Conservation (phyloP, 257 asterid species). For the Jacaranda copaia region DNA sequence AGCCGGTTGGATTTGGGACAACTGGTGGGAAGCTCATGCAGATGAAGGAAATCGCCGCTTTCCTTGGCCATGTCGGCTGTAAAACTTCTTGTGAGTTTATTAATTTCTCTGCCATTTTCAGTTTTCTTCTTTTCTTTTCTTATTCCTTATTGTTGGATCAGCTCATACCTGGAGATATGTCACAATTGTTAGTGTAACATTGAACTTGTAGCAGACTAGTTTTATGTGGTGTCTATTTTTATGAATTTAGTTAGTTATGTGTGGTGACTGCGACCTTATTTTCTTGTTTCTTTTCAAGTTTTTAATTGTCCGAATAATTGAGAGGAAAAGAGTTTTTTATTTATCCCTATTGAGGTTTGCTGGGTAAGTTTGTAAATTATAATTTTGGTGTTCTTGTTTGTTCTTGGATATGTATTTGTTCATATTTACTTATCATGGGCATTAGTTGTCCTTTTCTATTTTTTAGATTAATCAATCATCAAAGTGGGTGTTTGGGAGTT, state of each 20-base stretch:
- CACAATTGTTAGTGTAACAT: not conserved
- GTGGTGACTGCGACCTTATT: not conserved
- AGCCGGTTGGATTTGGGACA: conserved; percentile 91
- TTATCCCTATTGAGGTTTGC: too few relatives aligned
- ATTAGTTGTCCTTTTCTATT: not conserved
- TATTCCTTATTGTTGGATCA: not conserved
- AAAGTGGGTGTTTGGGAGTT: too few relatives aligned
- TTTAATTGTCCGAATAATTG: not conserved
- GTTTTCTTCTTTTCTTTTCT: not conserved
- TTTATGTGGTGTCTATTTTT: not conserved
- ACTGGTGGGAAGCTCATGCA: conserved; percentile 74
- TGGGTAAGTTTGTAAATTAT: not conserved
- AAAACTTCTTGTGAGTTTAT: conserved; percentile 72
- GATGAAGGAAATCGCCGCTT: conserved; percentile 81
- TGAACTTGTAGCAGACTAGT: conserved; percentile 3
- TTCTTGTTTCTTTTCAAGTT: not conserved
- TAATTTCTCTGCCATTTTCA: not conserved
- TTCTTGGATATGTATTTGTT: not conserved
- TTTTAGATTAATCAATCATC: not conserved
- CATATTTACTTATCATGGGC: not conserved
- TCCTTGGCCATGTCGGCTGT: conserved; percentile 87
- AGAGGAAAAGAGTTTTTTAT: not conserved
- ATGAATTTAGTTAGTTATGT: not conserved
- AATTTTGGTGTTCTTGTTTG: conserved; percentile 2
- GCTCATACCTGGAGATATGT: not conserved